These are phyloP conservation scores for Skeletonema costatum DNA, from an alignment of 108 stramenopile species.

Conservation along the genomic window DNA sequence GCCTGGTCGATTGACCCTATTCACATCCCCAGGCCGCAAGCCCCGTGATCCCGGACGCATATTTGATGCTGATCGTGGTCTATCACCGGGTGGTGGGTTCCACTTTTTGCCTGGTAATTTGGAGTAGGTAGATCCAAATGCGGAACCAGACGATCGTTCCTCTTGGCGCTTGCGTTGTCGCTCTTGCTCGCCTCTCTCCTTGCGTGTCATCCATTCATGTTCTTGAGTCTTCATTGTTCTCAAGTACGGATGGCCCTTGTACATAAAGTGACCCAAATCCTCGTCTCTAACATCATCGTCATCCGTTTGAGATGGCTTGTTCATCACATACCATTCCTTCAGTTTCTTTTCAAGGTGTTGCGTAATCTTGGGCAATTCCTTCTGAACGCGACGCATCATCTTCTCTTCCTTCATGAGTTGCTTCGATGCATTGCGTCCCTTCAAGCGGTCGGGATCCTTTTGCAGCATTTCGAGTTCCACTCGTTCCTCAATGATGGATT, in stretches of 20 bases:
- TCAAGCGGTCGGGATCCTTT: slow-evolving; percentile 86
- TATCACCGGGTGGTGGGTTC: background rate
- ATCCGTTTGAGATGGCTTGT: slow-evolving; percentile 28
- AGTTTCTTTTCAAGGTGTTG: slow-evolving; percentile 63
- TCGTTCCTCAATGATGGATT: slow-evolving; percentile 78
- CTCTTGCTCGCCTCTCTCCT: slow-evolving; percentile 66
- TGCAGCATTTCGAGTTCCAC: slow-evolving; percentile 83
- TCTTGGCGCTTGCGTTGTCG: slow-evolving; percentile 81
- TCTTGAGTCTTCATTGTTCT: slow-evolving; percentile 74
- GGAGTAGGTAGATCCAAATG: slow-evolving; percentile 33
- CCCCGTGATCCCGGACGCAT: slow-evolving; percentile 8
- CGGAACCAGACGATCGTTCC: slow-evolving; percentile 34
- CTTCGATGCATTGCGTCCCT: slow-evolving; percentile 85
- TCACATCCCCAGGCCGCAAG: slow-evolving; percentile 28
- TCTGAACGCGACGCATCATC: slow-evolving; percentile 86
- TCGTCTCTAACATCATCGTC: slow-evolving; percentile 45
- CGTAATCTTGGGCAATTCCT: slow-evolving; percentile 82
- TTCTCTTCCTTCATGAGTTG: slow-evolving; percentile 94
- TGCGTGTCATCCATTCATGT: slow-evolving; percentile 80
- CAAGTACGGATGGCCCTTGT: slow-evolving; percentile 67
- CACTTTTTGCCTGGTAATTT: slow-evolving; percentile 40
- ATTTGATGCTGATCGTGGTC: slow-evolving; percentile 34
- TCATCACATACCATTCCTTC: slow-evolving; percentile 62
- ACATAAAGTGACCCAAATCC: slow-evolving; percentile 62
- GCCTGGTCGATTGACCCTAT: slow-evolving; percentile 13